Evolutionary conservation across 768 basidiomycete species (phyloP), one percentile per base, ranked within the genome.

Genomic region (Melanogaster broomeanus): DNA sequence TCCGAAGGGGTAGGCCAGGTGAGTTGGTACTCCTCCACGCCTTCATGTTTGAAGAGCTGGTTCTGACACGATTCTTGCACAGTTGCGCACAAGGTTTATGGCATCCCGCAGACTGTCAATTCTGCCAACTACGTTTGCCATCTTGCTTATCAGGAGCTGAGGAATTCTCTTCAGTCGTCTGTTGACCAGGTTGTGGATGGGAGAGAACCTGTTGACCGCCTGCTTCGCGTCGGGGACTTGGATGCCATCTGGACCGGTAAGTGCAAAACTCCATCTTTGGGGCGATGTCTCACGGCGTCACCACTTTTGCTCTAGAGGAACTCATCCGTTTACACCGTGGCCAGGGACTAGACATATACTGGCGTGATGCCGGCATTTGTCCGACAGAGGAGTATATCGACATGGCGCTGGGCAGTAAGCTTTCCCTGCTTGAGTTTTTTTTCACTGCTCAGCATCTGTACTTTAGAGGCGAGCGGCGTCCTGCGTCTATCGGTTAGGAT

Each of bases 71-170:
- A 19, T 30, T 27, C n/a, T 25, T 13, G 41, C 35, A 13, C n/a
- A 85, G 93, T 93, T n/a, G 84, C 93, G 0, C 93, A 98, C 74
- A 92, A 90, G 74, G 93, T 98, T 54, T 98, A 93, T 61, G 94
- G 94, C 1, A 74, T 94, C 6, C 91, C 94, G 1, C 93, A 94
- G 66, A 94, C 93, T 0, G 92, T 98, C 70, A 96, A 98, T 67
- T 83, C 87, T 3, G 93, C 94, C 2, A 96, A 93, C 68, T 96
- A 96, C 60, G 90, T 92, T 30, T 95, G 92, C 66, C 96, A 96
- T 62, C 80, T 92, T 27, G 94, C 93, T 0, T 92, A 85, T 62
- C 79, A 90, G 55, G 88, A 93, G 59, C 77, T 95, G 1, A 37
- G 35, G 35, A 83, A 87, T 51, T 70, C 43, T 7, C 35, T 57